Percentiles rank a stretch among this genome's conserved stretches.
Evolutionary conservation across 345 rosid genomes (phyloP).

Genomic region (Draba incana): DNA sequence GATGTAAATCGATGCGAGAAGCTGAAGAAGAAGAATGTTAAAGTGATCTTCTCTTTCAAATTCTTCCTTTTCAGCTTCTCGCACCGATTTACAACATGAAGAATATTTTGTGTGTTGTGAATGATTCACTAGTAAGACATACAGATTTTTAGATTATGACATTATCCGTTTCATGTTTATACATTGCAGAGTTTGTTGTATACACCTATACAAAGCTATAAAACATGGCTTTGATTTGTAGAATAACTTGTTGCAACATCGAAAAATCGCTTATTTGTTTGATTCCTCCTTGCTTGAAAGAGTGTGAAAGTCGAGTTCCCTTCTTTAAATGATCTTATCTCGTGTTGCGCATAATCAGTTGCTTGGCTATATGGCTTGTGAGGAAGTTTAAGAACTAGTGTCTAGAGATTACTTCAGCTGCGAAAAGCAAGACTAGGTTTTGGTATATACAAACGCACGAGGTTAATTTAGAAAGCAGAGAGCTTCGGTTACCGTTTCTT

Average conservation of each 20-base stretch:
- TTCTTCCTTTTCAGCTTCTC: too few species aligned
- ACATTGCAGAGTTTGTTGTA: neutral
- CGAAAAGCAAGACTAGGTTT: neutral
- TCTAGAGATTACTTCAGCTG: constrained; percentile 18
- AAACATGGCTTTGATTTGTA: constrained; percentile 1
- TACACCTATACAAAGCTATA: constrained; percentile 5
- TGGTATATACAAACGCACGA: neutral
- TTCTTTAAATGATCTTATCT: neutral
- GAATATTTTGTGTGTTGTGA: neutral
- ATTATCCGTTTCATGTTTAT: too few species aligned
- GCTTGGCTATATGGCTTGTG: too few species aligned
- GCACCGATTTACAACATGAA: too few species aligned
- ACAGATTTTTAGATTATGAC: too few species aligned
- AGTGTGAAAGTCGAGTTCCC: neutral
- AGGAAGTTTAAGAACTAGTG: too few species aligned
- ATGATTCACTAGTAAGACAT: too few species aligned
- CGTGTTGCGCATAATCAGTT: neutral
- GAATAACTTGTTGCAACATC: constrained; percentile 7
- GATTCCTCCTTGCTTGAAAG: too few species aligned
- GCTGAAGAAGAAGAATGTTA: neutral
- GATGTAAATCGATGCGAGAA: too few species aligned
- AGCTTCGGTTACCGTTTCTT: constrained; percentile 51
- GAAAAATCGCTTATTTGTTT: neutral
- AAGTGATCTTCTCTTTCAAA: too few species aligned
- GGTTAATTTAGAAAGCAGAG: constrained; percentile 1